Base-by-base conservation (phyloP, 2,329 filamentous ascomycete species). In the Sarocladium kiliense region DNA sequence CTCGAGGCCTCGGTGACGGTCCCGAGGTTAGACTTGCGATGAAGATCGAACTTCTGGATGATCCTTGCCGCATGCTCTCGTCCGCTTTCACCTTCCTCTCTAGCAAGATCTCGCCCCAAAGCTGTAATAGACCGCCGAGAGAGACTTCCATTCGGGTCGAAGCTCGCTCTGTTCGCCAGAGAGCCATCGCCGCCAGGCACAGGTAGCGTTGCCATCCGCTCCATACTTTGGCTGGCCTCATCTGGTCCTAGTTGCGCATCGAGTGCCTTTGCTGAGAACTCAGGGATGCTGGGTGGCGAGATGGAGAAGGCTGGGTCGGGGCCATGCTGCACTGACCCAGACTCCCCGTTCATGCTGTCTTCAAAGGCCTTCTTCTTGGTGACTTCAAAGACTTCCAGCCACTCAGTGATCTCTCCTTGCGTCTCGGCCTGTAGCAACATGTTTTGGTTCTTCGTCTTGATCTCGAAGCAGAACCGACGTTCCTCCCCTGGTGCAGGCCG, bases 391-490 rank as follows among this genome's bases (percentile, higher is more conserved):
- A 93, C 86, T 60, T 89, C 85, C 55, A 99, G 85, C 94, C 94
- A 99, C 64, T 96, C 89, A 57, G 89, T 91, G n/a, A 99, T 80
- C 66, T 97, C 90, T 51, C 76, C 77, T 68, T 99, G 94, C 0
- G 91, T 96, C 68, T 99, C 94, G 3, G 93, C 89, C 72, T 99
- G 94, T 2, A 99, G 77, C 57, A 97, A 76, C 59, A 96, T 85
- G 51, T 87, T 94, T 59, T 89, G 89, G 65, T 90, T 96, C 71
- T 97, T 99, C 2, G 94, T 99, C 77, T 97, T 99, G 65, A 99
- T 88, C 71, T 99, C 94, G 64, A 99, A 97, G 68, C 94, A 97
- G 71, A 97, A 99, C 16, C 94, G 84, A 37, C 94, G 85, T 65
- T 99, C 94, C 71, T 99, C 94, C 61, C 90, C 86, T 53, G 95